Conservation (phyloP, 768 basidiomycete genomes). For the Lentinula sp. region DNA sequence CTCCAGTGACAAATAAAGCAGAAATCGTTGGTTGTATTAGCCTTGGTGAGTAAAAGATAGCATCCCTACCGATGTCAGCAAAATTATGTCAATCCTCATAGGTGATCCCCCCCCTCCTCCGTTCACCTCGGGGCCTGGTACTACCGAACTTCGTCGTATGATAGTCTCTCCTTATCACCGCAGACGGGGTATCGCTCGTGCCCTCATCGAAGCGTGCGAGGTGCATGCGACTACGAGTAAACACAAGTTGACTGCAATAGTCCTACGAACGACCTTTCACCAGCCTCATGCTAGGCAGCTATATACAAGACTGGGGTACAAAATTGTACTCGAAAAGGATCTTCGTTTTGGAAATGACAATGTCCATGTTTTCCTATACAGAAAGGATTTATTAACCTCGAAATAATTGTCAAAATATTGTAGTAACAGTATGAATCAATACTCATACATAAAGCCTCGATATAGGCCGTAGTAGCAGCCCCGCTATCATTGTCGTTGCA, state of each 20-base stretch:
- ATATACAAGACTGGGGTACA: conserved; percentile 1
- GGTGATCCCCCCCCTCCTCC: not conserved
- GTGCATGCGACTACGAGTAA: not conserved
- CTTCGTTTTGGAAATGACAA: not conserved
- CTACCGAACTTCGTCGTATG: conserved; percentile 20
- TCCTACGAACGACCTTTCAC: not conserved
- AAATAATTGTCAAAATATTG: not conserved
- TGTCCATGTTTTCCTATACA: not conserved
- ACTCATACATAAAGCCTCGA: too few species aligned
- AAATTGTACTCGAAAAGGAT: not conserved
- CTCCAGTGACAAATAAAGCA: not conserved
- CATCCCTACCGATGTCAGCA: not conserved
- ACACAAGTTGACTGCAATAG: not conserved
- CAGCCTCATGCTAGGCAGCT: not conserved
- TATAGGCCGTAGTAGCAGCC: too few species aligned
- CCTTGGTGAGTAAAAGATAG: conserved; percentile 10
- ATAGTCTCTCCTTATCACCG: conserved; percentile 17
- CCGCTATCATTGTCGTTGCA: too few species aligned
- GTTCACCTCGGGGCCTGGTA: conserved; percentile 9
- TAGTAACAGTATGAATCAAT: not conserved
- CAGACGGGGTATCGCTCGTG: conserved; percentile 14
- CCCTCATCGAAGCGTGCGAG: not conserved
- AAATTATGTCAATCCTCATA: not conserved
- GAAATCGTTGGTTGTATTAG: conserved; percentile 17
- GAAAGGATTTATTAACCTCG: not conserved